Base-by-base conservation (phyloP, 2,329 filamentous ascomycete genomes). In the Ascochyta fabae region DNA sequence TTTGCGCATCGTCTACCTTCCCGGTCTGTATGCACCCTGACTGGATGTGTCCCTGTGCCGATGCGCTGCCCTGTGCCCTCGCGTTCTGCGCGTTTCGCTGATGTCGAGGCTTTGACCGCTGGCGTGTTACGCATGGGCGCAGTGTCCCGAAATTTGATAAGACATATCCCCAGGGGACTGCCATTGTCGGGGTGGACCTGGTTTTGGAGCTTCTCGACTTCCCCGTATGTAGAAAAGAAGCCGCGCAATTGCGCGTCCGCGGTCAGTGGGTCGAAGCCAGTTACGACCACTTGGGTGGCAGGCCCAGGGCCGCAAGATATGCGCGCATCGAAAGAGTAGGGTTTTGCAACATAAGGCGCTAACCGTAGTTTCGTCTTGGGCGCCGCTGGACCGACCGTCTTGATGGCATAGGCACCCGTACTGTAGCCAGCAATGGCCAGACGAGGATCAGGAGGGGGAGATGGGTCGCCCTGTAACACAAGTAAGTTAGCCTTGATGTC, bases 121-220 rank as follows among this genome's bases (percentile, higher is more conserved):
- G 78, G 69, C 19, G 64, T 80, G 67, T 77, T 86, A 69, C 79
- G 81, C 64, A 76, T 81, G 62, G 67, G 57, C 15, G 80, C 79
- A 75, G 79, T 86, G 72, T 98, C 94, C 68, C 89, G 88, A 75
- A 96, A 99, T 56, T 89, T 88, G 71, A 99, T 92, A 15, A 92
- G 91, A 62, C 91, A 96, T 72, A 99, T 93, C 12, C 95, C 95
- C 12, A 99, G 84, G 71, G 96, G 96, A 70, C 91, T 95, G 16
- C 95, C 95, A 12, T 93, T 98, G 54, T 93, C 89, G 8, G 95
- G 95, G 75, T 99, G 92, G 69, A 96, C 94, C 74, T 96, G 94
- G 71, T 97, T 97, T 70, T 91, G 92, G 66, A 96, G 89, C 70
- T 93, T 90, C 40, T 89, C 89, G 60, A 99, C 93, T 55, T 96